A percentile compares a stretch with the other conserved stretches of the same genome.
Evolutionary conservation across 768 basidiomycete genomes (phyloP).

Genomic region (Leccinum subtestaceum): DNA sequence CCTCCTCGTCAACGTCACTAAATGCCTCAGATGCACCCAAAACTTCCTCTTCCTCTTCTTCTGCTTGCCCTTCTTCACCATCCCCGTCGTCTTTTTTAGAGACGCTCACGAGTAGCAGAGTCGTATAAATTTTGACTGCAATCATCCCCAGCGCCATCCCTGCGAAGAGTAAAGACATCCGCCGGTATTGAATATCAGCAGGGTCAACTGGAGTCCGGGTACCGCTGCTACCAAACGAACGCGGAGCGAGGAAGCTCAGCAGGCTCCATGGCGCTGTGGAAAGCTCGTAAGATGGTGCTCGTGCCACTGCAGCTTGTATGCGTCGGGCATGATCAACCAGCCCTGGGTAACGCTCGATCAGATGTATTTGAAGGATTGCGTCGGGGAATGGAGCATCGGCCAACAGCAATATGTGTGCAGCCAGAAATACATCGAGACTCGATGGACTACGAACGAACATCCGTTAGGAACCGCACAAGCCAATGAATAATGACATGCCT

Average conservation of each 20-base stretch:
- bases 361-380: constrained; percentile 50
- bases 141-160: constrained; percentile 44
- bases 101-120: neutral
- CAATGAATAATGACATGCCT: constrained; percentile 35
- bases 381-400: constrained; percentile 60
- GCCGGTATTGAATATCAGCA: constrained; percentile 46
- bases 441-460: constrained; percentile 45
- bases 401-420: constrained; percentile 66
- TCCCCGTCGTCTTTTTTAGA: neutral
- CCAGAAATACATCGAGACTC: constrained; percentile 61
- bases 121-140: constrained; percentile 34
- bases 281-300: constrained; percentile 24
- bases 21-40: neutral
- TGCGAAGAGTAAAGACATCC: constrained; percentile 54
- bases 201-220: constrained; percentile 22
- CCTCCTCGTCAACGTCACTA: constrained; percentile 18
- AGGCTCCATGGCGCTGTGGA: constrained; percentile 25
- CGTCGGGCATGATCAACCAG: constrained; percentile 58
- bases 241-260: constrained; percentile 38
- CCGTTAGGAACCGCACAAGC: neutral
- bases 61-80: constrained; percentile 11
- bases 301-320: constrained; percentile 37
- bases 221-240: constrained; percentile 18
- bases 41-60: constrained; percentile 8
- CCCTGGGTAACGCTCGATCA: constrained; percentile 53